These are phyloP conservation scores for Williopsis jadinii DNA, from an alignment of 1,139 yeast genomes.

Conservation along the genomic window DNA sequence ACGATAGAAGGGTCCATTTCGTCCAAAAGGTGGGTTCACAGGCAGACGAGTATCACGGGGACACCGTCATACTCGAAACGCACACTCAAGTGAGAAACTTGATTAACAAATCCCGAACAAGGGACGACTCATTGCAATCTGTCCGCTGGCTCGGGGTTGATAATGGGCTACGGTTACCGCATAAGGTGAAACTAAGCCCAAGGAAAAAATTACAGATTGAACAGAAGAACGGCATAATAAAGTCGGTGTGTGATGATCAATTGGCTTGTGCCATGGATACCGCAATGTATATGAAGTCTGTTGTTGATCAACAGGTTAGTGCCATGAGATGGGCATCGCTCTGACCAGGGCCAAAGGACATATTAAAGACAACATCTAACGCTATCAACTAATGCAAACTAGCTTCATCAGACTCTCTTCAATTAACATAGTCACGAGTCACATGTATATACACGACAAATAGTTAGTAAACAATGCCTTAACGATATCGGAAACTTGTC, in stretches of 20 bases:
- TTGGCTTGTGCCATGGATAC: conserved; percentile 1
- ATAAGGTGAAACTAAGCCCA: not conserved
- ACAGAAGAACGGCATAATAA: not conserved
- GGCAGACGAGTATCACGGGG: not conserved
- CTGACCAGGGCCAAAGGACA: too few relatives aligned
- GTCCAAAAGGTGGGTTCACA: not conserved
- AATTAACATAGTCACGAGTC: too few relatives aligned
- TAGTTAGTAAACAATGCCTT: too few relatives aligned
- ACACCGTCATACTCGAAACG: not conserved
- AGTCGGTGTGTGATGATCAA: not conserved
- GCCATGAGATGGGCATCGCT: too few relatives aligned
- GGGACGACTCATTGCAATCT: not conserved
- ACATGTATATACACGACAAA: too few relatives aligned
- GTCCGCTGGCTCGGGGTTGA: conserved; percentile 3
- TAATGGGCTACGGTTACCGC: conserved; percentile 6
- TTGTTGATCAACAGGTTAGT: not conserved
- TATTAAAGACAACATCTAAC: too few relatives aligned
- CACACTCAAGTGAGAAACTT: not conserved
- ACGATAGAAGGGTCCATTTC: not conserved
- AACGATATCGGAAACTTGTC: too few relatives aligned
- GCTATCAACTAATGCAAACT: too few relatives aligned
- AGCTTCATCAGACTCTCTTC: too few relatives aligned
- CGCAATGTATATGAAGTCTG: not conserved
- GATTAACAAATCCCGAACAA: not conserved
- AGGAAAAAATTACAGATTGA: not conserved